Evolutionary conservation across 352 stramenopile genomes (phyloP).

Genomic region (Globisporangium paroecandrum): DNA sequence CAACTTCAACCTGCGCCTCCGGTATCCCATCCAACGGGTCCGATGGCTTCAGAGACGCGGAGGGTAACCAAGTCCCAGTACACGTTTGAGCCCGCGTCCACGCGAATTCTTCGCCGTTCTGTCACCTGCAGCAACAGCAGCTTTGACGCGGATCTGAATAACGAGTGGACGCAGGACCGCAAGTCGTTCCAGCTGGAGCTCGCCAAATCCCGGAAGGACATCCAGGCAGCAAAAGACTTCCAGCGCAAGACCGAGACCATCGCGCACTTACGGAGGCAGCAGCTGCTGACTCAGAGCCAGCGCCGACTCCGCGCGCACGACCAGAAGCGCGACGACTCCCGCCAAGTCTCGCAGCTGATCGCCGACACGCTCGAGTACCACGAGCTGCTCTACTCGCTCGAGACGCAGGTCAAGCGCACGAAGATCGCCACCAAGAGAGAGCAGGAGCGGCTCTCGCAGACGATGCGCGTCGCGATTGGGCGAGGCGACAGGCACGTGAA

Average conservation of each 20-base stretch:
- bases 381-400: slow-evolving; percentile 31
- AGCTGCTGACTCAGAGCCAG: slow-evolving; percentile 35
- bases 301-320: slow-evolving; percentile 37
- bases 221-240: slow-evolving; percentile 31
- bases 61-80: slow-evolving; percentile 9
- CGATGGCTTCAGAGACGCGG: background rate
- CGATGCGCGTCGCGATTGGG: slow-evolving; percentile 27
- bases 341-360: slow-evolving; percentile 38
- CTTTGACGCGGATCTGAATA: slow-evolving; percentile 14
- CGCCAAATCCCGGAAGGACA: slow-evolving; percentile 35
- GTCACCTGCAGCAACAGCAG: background rate
- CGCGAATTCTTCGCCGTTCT: slow-evolving; percentile 16
- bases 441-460: slow-evolving; percentile 37
- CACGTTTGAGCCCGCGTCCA: slow-evolving; percentile 32
- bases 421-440: slow-evolving; percentile 39
- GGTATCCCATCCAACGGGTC: background rate
- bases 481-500: slow-evolving; percentile 31
- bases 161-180: slow-evolving; percentile 44
- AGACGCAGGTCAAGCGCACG: slow-evolving; percentile 40
- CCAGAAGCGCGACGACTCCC: slow-evolving; percentile 24
- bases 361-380: slow-evolving; percentile 60
- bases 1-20: background rate
- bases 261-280: slow-evolving; percentile 34
- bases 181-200: slow-evolving; percentile 40
- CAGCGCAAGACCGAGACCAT: slow-evolving; percentile 38